Percentiles rank a stretch among this genome's conserved stretches.
Conservation (phyloP, 2,329 filamentous ascomycete species). For the Calonectria naviculata region DNA sequence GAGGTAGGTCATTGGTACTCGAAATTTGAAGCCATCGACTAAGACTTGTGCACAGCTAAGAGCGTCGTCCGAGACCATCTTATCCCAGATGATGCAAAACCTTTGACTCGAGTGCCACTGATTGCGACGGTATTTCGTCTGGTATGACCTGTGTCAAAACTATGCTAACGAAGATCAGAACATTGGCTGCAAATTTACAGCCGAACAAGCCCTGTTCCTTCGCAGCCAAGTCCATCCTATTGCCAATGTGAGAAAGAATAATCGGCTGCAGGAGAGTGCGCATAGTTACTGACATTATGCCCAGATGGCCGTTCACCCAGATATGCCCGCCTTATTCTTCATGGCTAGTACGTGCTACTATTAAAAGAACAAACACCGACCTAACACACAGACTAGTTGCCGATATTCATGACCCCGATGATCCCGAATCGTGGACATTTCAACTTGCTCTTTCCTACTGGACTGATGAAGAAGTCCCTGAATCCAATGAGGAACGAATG, state of each 20-base stretch:
- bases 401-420: background rate
- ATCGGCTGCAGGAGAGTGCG: background rate
- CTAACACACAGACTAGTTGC: background rate
- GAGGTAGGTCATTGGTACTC: background rate
- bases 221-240: background rate
- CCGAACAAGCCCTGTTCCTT: background rate
- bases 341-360: background rate
- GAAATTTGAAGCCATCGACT: background rate
- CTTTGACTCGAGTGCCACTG: background rate
- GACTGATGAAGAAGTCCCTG: background rate
- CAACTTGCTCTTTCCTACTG: background rate
- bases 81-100: background rate
- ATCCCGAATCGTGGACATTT: background rate
- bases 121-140: background rate
- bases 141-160: no score
- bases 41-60: background rate
- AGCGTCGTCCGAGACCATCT: background rate
- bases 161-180: background rate
- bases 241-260: background rate
- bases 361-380: background rate
- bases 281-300: background rate
- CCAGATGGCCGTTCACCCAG: background rate
- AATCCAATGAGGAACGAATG: background rate
- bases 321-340: background rate
- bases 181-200: background rate